Evolutionary conservation across 306 rosid species (phyloP), one percentile per base, ranked within the genome.

Genomic region (Trichosanthes truncata): DNA sequence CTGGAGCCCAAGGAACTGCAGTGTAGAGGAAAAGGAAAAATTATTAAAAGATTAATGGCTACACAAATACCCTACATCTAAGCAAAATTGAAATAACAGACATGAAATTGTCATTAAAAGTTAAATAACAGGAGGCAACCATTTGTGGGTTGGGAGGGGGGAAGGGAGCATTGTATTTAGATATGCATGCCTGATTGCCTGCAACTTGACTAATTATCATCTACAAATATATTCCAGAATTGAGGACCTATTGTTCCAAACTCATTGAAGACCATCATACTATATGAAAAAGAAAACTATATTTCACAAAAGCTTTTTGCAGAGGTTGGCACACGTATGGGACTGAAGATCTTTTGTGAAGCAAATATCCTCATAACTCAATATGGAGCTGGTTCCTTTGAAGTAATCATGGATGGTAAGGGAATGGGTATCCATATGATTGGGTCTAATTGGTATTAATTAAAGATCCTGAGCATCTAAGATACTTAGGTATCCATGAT

Each of bases 1-100:
- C 99, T 1, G 99, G 99, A 65, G 97, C 97, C 99, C 99, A 95
- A 26, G 99, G 99, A 87, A 93, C 99, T 95, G 78, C 81, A 74
- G 60, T 0, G 43, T 29, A 49, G 23, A 31, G 26, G 21, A 2
- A 29, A 49, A 87, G 41, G 29, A 90, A 9, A 79, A 36, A 63
- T 68, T 68, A 15, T 76, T 4, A 76, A 45, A 60, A 21, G 52
- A 82, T 80, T 5, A 14, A 51, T 18, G 33, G 25, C 38, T 29
- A 67, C 45, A 61, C 12, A 35, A 9, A 26, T 60, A 21, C 40
- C 23, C 40, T 48, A 7, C 26, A 18, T 25, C 26, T 10, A 62
- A 17, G 36, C 60, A 46, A 20, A 49, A 48, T 33, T 15, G 60
- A 74, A 49, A 72, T 15, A 74, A 29, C 45, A 74, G 18, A 48